Evolutionary conservation across 306 rosid genomes (phyloP).

Genomic region (Begonia loranthoides): DNA sequence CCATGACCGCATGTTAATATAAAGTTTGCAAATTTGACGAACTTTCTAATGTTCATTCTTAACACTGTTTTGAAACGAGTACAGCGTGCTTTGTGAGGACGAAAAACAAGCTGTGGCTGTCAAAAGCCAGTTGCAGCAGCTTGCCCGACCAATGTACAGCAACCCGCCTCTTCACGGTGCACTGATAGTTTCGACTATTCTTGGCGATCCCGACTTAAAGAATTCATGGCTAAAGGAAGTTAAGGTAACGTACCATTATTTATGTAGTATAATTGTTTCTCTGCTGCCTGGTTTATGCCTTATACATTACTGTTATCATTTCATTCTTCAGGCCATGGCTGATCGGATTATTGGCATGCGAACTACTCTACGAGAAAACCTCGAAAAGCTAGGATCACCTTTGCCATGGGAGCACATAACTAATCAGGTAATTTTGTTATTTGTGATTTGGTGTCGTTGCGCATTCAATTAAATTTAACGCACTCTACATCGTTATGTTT

Average conservation of each 20-base stretch:
- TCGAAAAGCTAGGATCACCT: constrained; percentile 64
- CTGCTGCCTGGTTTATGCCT: too few species aligned
- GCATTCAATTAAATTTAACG: too few species aligned
- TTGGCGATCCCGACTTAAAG: constrained; percentile 69
- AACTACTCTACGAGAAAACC: constrained; percentile 45
- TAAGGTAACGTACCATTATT: constrained; percentile 36
- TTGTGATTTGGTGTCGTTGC: too few species aligned
- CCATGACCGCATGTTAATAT: too few species aligned
- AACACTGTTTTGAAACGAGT: not conserved
- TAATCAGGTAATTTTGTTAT: constrained; percentile 68
- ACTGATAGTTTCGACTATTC: constrained; percentile 62
- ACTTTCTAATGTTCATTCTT: too few species aligned
- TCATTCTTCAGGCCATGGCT: constrained; percentile 60
- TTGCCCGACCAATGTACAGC: constrained; percentile 96
- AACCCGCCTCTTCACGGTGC: constrained; percentile 96
- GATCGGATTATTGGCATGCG: constrained; percentile 92
- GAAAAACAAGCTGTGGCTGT: constrained; percentile 88
- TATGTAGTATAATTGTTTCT: not conserved
- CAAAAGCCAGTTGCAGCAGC: constrained; percentile 82
- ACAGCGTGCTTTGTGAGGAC: constrained; percentile 82
- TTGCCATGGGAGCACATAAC: constrained; percentile 84
- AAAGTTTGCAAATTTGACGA: too few species aligned
- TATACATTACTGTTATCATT: too few species aligned
- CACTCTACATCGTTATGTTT: too few species aligned
- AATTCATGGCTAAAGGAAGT: constrained; percentile 83